Conservation (phyloP, 2,329 filamentous ascomycete species). For the Pseudocercospora crystallina region DNA sequence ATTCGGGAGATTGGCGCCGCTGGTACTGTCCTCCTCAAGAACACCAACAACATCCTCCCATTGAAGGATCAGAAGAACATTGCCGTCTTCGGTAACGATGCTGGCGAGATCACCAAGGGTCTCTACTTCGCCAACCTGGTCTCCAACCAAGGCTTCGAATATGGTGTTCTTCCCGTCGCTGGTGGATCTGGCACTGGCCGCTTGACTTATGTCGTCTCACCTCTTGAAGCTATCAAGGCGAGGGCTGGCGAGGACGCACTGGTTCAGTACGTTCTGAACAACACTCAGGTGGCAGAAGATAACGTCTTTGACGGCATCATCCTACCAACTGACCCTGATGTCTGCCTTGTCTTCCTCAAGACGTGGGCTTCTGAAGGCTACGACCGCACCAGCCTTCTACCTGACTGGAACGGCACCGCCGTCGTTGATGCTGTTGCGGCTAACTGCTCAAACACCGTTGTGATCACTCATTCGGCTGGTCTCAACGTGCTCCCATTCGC, state of each 20-base stretch:
- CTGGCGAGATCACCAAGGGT: constrained; percentile 51
- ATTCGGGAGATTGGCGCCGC: constrained; percentile 45
- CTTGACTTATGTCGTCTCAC: constrained; percentile 41
- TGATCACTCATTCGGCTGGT: constrained; percentile 32
- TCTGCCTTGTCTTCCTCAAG: constrained; percentile 61
- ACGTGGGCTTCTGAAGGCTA: constrained; percentile 48
- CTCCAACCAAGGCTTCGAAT: constrained; percentile 35
- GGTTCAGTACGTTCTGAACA: constrained; percentile 49
- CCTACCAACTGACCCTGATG: constrained; percentile 47
- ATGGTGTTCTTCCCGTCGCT: constrained; percentile 47
- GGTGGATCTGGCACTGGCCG: constrained; percentile 45
- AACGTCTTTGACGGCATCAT: constrained; percentile 33
- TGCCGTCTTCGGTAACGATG: constrained; percentile 52
- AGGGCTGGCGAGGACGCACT: constrained; percentile 35
- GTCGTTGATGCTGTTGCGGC: constrained; percentile 31
- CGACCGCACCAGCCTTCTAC: constrained; percentile 43
- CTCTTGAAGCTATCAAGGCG: constrained; percentile 44
- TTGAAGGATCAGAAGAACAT: constrained; percentile 53
- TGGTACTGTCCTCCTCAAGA: constrained; percentile 51
- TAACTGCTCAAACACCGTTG: constrained; percentile 32
- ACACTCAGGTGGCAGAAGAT: constrained; percentile 33
- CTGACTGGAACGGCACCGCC: constrained; percentile 44
- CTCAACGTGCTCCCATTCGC: constrained; percentile 44
- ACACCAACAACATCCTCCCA: constrained; percentile 51
- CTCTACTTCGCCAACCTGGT: constrained; percentile 36